Percentiles rank a stretch among this genome's conserved stretches.
phyloP scores from a whole-genome alignment of 129 eudicot genomes.

The Scalesia atractyloides region DNA sequence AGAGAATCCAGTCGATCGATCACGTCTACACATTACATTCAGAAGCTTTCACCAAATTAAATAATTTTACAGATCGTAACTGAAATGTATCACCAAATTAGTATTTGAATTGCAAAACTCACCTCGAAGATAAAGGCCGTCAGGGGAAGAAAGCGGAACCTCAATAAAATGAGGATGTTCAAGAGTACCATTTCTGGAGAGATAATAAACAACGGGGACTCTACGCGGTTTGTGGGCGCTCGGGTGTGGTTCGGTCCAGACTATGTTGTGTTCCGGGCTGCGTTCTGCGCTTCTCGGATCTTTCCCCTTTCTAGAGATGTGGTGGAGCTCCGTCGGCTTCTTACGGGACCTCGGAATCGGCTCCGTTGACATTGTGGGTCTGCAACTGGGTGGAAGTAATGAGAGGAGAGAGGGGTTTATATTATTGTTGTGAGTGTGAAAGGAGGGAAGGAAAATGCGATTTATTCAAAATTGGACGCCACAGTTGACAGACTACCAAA shows the following conservation, averaged over 20 bases:
- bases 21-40: slow-evolving; percentile 29
- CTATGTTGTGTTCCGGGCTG: slow-evolving; percentile 66
- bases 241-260: slow-evolving; percentile 61
- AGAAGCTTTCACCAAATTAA: background rate
- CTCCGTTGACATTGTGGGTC: slow-evolving; percentile 9
- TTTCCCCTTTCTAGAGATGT: slow-evolving; percentile 38
- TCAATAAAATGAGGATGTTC: slow-evolving; percentile 46
- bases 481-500: slow-evolving; percentile 13
- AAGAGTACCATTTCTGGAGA: slow-evolving; percentile 38
- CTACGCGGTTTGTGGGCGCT: slow-evolving; percentile 20
- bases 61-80: background rate
- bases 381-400: slow-evolving; percentile 7
- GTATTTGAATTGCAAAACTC: background rate
- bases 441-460: slow-evolving; percentile 32
- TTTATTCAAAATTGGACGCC: slow-evolving; percentile 26
- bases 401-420: slow-evolving; percentile 24
- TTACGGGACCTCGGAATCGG: slow-evolving; percentile 25
- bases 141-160: slow-evolving; percentile 41
- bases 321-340: slow-evolving; percentile 40
- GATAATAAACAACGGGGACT: slow-evolving; percentile 46
- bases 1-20: slow-evolving; percentile 37
- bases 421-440: slow-evolving; percentile 14
- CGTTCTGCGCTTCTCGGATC: slow-evolving; percentile 41
- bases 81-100: background rate
- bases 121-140: slow-evolving; percentile 47